phyloP scores from a whole-genome alignment of 441 rosid species.

The Rhodomyrtus psidioides region DNA sequence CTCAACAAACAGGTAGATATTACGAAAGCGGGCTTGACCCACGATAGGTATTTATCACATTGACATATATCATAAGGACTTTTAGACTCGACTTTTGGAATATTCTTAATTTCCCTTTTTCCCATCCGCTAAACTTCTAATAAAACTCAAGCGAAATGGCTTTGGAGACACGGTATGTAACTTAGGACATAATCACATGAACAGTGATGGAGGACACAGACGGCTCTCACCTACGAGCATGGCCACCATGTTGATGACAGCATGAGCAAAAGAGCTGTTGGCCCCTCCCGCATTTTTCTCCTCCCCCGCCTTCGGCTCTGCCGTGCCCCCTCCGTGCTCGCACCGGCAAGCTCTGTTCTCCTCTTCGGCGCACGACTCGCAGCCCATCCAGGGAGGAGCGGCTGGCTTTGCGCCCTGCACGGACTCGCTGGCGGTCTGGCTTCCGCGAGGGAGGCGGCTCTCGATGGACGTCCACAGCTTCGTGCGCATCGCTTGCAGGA shows the following conservation, averaged over 20 bases:
- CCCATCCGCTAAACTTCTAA: neutral
- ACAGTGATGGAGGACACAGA: neutral
- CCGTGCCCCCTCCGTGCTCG: conserved; percentile 7
- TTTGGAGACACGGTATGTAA: neutral
- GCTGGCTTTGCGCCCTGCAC: conserved; percentile 17
- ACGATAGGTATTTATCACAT: neutral
- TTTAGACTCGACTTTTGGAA: neutral
- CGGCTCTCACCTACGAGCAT: conserved; percentile 66
- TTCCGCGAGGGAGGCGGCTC: neutral
- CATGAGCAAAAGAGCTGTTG: conserved; percentile 50
- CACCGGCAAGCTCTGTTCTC: conserved; percentile 2
- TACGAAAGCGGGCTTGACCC: neutral
- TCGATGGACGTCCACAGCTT: neutral
- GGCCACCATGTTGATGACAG: conserved; percentile 73
- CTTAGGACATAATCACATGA: neutral
- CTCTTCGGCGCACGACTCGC: conserved; percentile 33
- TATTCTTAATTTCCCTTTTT: neutral
- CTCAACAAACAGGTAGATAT: neutral
- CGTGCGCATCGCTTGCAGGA: neutral
- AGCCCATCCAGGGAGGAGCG: neutral
- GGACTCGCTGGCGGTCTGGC: conserved; percentile 22
- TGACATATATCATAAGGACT: neutral
- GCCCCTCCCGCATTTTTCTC: neutral
- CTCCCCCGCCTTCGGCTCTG: neutral
- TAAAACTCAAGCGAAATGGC: neutral